phyloP scores from a whole-genome alignment of 768 basidiomycete species.

The Amanita muscaria region DNA sequence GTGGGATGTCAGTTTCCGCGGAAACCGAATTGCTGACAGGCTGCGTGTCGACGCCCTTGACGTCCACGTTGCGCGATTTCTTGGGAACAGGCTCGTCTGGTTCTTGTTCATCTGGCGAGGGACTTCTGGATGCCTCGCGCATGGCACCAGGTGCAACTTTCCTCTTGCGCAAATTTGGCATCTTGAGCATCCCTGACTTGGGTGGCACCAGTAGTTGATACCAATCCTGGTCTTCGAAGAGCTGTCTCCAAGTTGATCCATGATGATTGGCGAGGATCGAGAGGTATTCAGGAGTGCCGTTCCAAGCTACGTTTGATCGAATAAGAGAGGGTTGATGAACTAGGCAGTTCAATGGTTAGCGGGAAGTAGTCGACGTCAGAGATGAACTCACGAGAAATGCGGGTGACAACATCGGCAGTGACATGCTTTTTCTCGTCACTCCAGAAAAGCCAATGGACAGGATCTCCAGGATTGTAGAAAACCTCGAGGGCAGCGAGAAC shows the following conservation, averaged over 20 bases:
- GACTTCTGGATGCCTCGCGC: conserved; percentile 18
- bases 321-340: conserved; percentile 33
- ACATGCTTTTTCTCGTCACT: conserved; percentile 35
- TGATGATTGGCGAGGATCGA: conserved; percentile 27
- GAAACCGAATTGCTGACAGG: not conserved
- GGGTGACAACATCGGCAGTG: conserved; percentile 46
- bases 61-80: conserved; percentile 15
- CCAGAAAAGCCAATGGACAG: conserved; percentile 62
- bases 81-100: conserved; percentile 23
- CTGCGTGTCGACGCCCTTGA: conserved; percentile 3
- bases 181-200: conserved; percentile 20
- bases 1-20: not conserved
- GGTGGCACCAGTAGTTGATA: conserved; percentile 24
- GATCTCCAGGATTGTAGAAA: conserved; percentile 44
- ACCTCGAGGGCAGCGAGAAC: conserved; percentile 55
- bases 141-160: conserved; percentile 21
- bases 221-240: conserved; percentile 25
- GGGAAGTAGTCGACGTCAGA: not conserved
- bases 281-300: conserved; percentile 32
- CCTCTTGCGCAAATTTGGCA: conserved; percentile 26
- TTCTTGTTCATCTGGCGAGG: conserved; percentile 18
- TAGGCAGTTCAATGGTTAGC: conserved; percentile 12
- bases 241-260: conserved; percentile 21
- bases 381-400: conserved; percentile 40
- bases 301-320: conserved; percentile 33